Evolutionary conservation across 2,329 filamentous ascomycete species (phyloP).

Genomic region (Thielaviopsis musarum): DNA sequence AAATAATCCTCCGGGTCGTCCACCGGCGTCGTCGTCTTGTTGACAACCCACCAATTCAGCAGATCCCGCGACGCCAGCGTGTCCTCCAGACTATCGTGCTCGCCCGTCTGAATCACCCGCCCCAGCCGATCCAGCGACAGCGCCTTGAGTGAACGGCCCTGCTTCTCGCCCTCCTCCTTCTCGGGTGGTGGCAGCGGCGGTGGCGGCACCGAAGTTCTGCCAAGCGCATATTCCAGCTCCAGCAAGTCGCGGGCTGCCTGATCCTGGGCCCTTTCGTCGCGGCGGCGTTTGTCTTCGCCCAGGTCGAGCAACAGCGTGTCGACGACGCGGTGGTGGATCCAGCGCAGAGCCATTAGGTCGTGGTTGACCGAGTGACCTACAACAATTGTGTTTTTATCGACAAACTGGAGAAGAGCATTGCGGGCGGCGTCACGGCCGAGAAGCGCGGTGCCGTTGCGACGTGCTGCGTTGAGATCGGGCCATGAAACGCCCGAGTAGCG

Average conservation of each 20-base stretch:
- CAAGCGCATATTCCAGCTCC: background rate
- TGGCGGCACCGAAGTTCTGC: background rate
- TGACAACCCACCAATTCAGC: conserved; percentile 21
- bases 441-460: conserved; percentile 20
- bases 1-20: background rate
- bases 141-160: conserved; percentile 23
- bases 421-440: conserved; percentile 27
- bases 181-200: background rate
- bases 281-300: conserved; percentile 8
- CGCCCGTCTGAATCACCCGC: conserved; percentile 23
- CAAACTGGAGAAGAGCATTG: conserved; percentile 24
- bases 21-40: background rate
- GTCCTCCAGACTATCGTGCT: conserved; percentile 29
- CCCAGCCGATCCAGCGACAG: conserved; percentile 22
- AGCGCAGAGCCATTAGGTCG: conserved; percentile 29
- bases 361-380: conserved; percentile 28
- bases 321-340: conserved; percentile 28
- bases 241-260: conserved; percentile 9
- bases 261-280: conserved; percentile 7
- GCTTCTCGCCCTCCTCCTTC: conserved; percentile 7
- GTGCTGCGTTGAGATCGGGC: conserved; percentile 22
- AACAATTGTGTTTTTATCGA: conserved; percentile 30
- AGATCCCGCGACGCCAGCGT: conserved; percentile 27
- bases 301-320: conserved; percentile 27
- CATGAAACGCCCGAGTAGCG: conserved; percentile 31